A percentile compares a stretch with the other conserved stretches of the same genome.
Evolutionary conservation across 2,329 filamentous ascomycete species (phyloP).

Genomic region (Aspergillus calidoustus): DNA sequence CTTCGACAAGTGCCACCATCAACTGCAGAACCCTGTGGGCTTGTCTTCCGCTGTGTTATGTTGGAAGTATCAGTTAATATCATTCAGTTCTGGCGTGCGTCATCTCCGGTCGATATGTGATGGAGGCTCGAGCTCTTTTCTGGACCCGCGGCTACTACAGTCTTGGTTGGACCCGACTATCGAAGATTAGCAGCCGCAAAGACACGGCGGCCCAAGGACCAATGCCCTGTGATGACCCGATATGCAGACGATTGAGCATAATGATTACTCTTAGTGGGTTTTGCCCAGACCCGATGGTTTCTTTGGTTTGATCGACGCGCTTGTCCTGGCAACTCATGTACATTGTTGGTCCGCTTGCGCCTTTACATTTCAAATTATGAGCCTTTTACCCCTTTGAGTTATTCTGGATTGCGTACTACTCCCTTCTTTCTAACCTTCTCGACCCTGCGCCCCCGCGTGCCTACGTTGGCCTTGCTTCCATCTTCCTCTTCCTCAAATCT

Average conservation of each 20-base stretch:
- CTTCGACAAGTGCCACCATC: background rate
- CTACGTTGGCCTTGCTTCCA: slow-evolving; percentile 17
- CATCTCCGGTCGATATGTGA: background rate
- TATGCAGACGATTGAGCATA: background rate
- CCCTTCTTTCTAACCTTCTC: background rate
- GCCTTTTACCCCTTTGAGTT: slow-evolving; percentile 11
- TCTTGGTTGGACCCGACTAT: slow-evolving; percentile 13
- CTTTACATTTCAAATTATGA: slow-evolving; percentile 4
- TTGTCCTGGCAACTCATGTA: slow-evolving; percentile 4
- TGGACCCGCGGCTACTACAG: background rate
- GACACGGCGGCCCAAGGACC: slow-evolving; percentile 5
- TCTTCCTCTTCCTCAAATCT: slow-evolving; percentile 1
- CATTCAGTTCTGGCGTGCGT: background rate
- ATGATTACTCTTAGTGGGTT: background rate
- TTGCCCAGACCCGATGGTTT: slow-evolving; percentile 2
- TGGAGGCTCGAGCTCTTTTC: background rate
- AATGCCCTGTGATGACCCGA: slow-evolving; percentile 1
- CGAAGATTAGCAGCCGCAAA: slow-evolving; percentile 3
- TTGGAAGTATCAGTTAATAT: background rate
- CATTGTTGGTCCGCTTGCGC: slow-evolving; percentile 4
- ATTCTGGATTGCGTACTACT: slow-evolving; percentile 14
- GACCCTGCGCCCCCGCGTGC: slow-evolving; percentile 10
- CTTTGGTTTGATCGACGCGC: slow-evolving; percentile 12
- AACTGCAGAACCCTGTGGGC: background rate
- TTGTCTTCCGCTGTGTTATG: background rate